These are phyloP conservation scores for Penicillium waksmanii DNA, from an alignment of 495 filamentous ascomycete species.

Conservation along the genomic window DNA sequence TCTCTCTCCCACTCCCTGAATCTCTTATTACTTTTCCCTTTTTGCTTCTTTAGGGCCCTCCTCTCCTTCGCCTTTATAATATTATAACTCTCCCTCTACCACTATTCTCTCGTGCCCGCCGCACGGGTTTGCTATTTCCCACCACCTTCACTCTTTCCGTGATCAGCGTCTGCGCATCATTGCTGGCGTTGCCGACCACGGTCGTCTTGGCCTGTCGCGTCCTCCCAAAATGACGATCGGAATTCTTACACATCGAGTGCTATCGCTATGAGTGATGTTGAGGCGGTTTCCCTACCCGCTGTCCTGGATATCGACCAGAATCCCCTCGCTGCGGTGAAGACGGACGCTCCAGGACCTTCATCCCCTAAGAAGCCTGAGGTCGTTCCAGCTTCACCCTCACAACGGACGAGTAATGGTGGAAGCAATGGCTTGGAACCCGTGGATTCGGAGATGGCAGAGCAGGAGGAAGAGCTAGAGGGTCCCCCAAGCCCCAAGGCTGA, in stretches of 20 bases:
- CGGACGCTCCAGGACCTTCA: slow-evolving; percentile 33
- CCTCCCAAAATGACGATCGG: slow-evolving; percentile 56
- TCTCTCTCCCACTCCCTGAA: slow-evolving; percentile 10
- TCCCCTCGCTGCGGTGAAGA: slow-evolving; percentile 40
- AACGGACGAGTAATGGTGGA: slow-evolving; percentile 15
- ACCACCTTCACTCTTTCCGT: slow-evolving; percentile 7
- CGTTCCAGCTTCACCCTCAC: slow-evolving; percentile 20
- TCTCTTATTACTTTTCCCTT: slow-evolving; percentile 1
- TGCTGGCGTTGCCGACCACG: slow-evolving; percentile 46
- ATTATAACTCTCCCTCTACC: neutral
- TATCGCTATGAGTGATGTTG: slow-evolving; percentile 59
- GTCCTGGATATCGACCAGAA: slow-evolving; percentile 45
- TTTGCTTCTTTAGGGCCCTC: neutral
- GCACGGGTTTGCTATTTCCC: neutral
- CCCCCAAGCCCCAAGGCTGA: slow-evolving; percentile 55
- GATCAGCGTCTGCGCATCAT: slow-evolving; percentile 44
- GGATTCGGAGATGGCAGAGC: slow-evolving; percentile 21
- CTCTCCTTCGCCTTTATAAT: neutral
- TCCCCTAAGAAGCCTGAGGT: slow-evolving; percentile 31
- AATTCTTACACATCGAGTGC: slow-evolving; percentile 46
- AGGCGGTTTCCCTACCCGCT: slow-evolving; percentile 50
- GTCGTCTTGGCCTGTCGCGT: slow-evolving; percentile 40
- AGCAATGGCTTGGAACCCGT: slow-evolving; percentile 29
- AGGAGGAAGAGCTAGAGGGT: slow-evolving; percentile 31
- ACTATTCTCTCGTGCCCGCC: neutral